These are phyloP conservation scores for Micractinium conductrix DNA, from an alignment of 139 green algal genomes.

Conservation along the genomic window DNA sequence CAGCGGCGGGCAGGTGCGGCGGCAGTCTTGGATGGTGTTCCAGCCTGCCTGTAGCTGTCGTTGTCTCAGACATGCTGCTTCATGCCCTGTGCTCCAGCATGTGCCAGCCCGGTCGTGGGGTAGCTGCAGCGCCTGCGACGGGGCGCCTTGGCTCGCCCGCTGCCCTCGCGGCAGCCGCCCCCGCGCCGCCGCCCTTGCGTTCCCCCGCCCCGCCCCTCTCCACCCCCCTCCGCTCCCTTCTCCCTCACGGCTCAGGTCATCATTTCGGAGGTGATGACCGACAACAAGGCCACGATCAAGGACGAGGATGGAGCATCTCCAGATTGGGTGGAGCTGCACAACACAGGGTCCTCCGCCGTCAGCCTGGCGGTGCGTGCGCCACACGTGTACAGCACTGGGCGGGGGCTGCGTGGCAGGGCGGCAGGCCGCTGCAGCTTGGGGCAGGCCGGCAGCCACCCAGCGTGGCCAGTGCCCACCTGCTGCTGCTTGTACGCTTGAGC, in stretches of 20 bases:
- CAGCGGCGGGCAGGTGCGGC: too few species aligned
- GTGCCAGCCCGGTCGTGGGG: too few species aligned
- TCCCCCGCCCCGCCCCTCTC: neutral
- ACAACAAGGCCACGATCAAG: conserved; percentile 19
- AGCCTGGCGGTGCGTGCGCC: conserved; percentile 34
- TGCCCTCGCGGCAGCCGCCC: too few species aligned
- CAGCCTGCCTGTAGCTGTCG: too few species aligned
- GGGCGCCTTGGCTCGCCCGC: too few species aligned
- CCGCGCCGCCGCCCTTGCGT: neutral
- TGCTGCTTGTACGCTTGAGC: too few species aligned
- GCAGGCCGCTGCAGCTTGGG: neutral
- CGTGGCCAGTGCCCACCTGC: too few species aligned
- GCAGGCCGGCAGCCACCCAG: neutral
- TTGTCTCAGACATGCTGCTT: too few species aligned
- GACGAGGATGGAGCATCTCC: conserved; percentile 31
- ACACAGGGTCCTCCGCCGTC: conserved; percentile 20
- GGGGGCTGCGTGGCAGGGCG: neutral
- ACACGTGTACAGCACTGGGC: too few species aligned
- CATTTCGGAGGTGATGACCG: conserved; percentile 27
- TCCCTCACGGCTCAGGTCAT: neutral
- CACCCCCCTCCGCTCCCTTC: neutral
- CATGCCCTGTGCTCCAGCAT: too few species aligned
- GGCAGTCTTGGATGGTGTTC: too few species aligned
- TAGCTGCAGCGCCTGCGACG: too few species aligned
- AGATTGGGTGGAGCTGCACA: conserved; percentile 54